phyloP scores from a whole-genome alignment of 345 rosid species.

The Kandelia obovata region DNA sequence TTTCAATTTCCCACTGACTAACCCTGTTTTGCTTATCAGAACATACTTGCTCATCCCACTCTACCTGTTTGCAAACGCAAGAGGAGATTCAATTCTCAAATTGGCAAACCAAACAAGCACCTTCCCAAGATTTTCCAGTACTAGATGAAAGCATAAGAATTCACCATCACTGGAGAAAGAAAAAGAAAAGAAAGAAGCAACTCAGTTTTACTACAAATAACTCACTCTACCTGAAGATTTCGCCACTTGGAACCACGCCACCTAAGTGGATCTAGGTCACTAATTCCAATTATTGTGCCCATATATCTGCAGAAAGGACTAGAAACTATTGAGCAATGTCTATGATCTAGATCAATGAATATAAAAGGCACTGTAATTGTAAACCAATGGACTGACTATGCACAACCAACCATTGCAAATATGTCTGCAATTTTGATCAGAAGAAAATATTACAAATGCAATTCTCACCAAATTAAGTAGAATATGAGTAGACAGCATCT shows the following conservation, averaged over 20 bases:
- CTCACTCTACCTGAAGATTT: conserved; percentile 71
- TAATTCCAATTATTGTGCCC: conserved; percentile 89
- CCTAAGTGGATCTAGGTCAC: conserved; percentile 84
- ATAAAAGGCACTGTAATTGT: too few species aligned
- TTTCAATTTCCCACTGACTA: conserved; percentile 96
- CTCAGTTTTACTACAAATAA: background rate
- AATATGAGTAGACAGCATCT: background rate
- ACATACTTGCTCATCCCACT: conserved; percentile 99
- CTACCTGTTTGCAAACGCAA: conserved; percentile 47
- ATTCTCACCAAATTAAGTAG: background rate
- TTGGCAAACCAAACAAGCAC: background rate
- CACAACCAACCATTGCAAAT: background rate
- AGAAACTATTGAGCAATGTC: background rate
- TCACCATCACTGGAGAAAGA: background rate
- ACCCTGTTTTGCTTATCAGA: conserved; percentile 84
- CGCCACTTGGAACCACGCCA: conserved; percentile 99
- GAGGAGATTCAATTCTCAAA: background rate
- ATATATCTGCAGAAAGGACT: conserved; percentile 56
- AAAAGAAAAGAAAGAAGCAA: background rate
- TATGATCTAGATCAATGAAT: background rate
- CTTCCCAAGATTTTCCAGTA: background rate
- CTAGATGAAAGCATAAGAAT: background rate
- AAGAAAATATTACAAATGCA: background rate
- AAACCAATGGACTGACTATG: background rate
- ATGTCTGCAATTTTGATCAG: background rate